Evolutionary conservation across 495 filamentous ascomycete species (phyloP), one percentile per base, ranked within the genome.

Genomic region (Usnea hakonensis): DNA sequence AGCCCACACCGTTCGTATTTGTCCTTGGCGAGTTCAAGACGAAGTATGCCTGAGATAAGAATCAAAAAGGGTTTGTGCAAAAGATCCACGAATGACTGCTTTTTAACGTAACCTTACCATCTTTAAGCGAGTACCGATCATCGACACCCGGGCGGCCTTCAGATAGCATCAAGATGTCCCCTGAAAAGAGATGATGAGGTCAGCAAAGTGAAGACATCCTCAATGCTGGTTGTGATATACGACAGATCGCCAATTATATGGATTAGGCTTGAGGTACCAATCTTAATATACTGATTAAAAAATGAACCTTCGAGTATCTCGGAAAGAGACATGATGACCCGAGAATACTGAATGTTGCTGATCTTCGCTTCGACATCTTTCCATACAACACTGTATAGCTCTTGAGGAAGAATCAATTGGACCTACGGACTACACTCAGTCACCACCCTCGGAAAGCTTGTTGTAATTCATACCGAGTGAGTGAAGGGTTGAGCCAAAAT

Each of bases 131-230:
- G 69, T 88, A 95, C 4, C 90, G 78, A 70, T 90, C 90, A 68
- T 96, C 90, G 13, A 88, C 81, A n/a, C 86, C 89, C 44, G 83
- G 76, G 28, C 83, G 79, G 33, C 94, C 94, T 70, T 95, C 87
- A 0, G 95, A 97, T 19, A 96, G 83, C 90, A 98, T 94, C 69
- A 95, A 72, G 65, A 95, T 79, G 70, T 91, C 87, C 23, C 94
- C 93, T 96, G 60, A 33, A 48, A 46, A 11, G 36, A 30, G 13
- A 60, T 40, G 28, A 13, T 33, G 21, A 53, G 56, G 21, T 36
- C 28, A 55, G 48, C 35, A 43, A 16, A 53, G 11, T 32, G 33
- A n/a, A 63, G 17, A 13, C 11, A 43, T 0, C 17, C 14, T 50
- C 17, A 1, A 30, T 50, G 26, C 46, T 13, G 23, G 14, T 30